Conservation (phyloP, 2,329 filamentous ascomycete genomes). For the Trichoderma sp. region DNA sequence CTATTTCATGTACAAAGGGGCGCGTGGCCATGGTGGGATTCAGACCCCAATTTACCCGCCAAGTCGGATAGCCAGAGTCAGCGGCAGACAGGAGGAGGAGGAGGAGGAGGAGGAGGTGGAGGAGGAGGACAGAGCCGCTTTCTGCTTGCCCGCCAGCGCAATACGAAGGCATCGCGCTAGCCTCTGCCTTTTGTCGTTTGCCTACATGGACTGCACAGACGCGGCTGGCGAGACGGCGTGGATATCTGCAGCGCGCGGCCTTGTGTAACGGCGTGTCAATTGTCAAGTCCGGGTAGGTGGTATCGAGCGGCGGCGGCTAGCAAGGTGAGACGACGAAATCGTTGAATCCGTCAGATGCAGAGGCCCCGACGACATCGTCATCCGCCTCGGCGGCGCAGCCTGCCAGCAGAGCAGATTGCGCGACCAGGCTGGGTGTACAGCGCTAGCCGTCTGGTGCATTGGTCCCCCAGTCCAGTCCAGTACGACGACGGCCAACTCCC, state of each 20-base stretch:
- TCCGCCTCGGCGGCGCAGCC: background rate
- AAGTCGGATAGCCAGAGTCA: conserved; percentile 7
- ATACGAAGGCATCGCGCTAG: conserved; percentile 11
- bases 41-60: conserved; percentile 17
- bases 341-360: background rate
- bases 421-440: background rate
- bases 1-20: conserved; percentile 3
- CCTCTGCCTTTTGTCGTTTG: background rate
- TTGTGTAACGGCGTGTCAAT: conserved; percentile 12
- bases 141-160: background rate
- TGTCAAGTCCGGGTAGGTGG: background rate
- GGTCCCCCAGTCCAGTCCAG: background rate
- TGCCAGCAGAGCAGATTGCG: background rate
- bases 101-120: background rate
- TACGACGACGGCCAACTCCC: background rate
- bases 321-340: conserved; percentile 14
- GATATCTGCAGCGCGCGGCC: conserved; percentile 11
- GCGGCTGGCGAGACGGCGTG: conserved; percentile 2
- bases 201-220: background rate
- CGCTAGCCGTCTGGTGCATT: background rate
- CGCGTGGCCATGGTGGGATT: background rate
- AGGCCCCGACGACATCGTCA: background rate
- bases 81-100: background rate
- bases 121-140: background rate
- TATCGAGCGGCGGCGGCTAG: background rate